These are phyloP conservation scores for Colletotrichum musae DNA, from an alignment of 2,329 filamentous ascomycete species.

Conservation along the genomic window DNA sequence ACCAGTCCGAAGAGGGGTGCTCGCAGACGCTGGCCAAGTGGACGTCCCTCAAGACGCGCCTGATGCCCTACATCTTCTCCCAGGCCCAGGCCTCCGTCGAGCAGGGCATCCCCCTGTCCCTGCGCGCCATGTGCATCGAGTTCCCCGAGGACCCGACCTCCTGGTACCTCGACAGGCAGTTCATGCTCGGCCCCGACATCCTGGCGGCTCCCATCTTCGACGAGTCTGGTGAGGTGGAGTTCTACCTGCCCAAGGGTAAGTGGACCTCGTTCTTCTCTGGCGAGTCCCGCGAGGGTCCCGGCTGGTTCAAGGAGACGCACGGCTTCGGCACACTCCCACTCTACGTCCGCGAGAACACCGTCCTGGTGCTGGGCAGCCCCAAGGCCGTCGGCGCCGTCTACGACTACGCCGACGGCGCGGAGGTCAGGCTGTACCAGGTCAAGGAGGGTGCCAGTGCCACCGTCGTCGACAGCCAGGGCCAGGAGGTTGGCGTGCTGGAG, in stretches of 20 bases:
- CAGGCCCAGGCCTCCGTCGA: constrained; percentile 58
- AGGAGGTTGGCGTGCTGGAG: constrained; percentile 55
- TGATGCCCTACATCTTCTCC: constrained; percentile 67
- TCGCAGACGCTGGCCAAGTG: constrained; percentile 64
- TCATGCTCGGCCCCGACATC: constrained; percentile 78
- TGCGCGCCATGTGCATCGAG: constrained; percentile 77
- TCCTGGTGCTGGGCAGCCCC: constrained; percentile 61
- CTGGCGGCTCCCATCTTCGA: constrained; percentile 76
- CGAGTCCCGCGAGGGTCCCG: constrained; percentile 63
- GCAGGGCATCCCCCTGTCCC: constrained; percentile 71
- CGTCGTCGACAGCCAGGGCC: constrained; percentile 60
- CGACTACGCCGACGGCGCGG: constrained; percentile 62
- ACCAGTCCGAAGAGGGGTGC: constrained; percentile 67
- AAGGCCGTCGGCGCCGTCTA: constrained; percentile 60
- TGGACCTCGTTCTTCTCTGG: constrained; percentile 66
- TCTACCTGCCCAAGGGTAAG: constrained; percentile 70
- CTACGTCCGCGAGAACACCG: constrained; percentile 68
- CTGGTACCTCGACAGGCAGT: constrained; percentile 79
- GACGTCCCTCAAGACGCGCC: constrained; percentile 64
- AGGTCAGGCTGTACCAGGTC: constrained; percentile 62
- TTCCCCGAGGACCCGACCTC: constrained; percentile 79
- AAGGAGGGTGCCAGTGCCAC: constrained; percentile 56
- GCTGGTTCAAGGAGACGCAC: constrained; percentile 74
- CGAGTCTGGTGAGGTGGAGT: constrained; percentile 74
- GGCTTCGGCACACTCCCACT: constrained; percentile 71